A percentile compares a stretch with the other conserved stretches of the same genome.
Evolutionary conservation across 1,284 basidiomycete species (phyloP).

Genomic region (Coniferiporia weirii): DNA sequence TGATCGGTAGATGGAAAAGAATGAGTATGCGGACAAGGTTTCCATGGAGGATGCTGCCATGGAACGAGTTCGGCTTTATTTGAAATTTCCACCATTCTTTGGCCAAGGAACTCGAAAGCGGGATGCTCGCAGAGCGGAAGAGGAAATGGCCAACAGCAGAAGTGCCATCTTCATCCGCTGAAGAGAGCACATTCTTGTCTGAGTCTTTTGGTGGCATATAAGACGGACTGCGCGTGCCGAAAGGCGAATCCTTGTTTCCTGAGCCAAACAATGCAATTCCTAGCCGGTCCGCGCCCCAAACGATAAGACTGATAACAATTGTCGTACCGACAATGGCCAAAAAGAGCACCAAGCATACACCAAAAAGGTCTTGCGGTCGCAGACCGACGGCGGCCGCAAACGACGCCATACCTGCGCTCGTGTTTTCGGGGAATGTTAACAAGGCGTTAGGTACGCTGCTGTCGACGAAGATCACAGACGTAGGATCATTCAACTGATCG

Average conservation of each 20-base stretch:
- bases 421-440: constrained; percentile 61
- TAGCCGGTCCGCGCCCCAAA: constrained; percentile 69
- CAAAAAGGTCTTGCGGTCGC: constrained; percentile 78
- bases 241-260: constrained; percentile 25
- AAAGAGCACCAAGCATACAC: constrained; percentile 79
- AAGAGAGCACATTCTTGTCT: constrained; percentile 10
- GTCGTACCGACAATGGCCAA: constrained; percentile 72
- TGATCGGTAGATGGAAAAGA: constrained; percentile 91
- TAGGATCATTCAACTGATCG: constrained; percentile 63
- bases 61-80: constrained; percentile 66
- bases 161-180: constrained; percentile 16
- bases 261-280: constrained; percentile 35
- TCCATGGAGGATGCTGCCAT: constrained; percentile 74
- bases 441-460: constrained; percentile 60
- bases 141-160: constrained; percentile 27
- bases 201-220: constrained; percentile 13
- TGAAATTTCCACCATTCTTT: constrained; percentile 53
- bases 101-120: constrained; percentile 20
- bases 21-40: constrained; percentile 88
- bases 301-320: constrained; percentile 58
- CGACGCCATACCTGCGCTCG: constrained; percentile 65
- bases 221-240: constrained; percentile 14
- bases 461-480: constrained; percentile 79
- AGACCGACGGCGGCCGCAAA: constrained; percentile 81
- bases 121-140: constrained; percentile 30